Conservation (phyloP, 106 monocot genomes). For the Platanthera zijinensis region DNA sequence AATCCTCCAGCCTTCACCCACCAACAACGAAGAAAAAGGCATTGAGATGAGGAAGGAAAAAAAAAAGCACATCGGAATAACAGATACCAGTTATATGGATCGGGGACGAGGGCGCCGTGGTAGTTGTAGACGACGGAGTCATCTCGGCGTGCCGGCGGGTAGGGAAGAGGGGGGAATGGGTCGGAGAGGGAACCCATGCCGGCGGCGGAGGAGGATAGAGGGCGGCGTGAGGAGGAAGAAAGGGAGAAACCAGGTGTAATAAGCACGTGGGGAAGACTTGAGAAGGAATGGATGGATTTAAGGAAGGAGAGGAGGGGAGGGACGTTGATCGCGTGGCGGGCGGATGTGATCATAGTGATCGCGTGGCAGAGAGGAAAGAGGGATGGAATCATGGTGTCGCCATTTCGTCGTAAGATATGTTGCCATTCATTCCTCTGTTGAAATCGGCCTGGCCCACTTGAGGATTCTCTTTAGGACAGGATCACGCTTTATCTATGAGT, state of each 20-base stretch:
- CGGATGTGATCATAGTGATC: neutral
- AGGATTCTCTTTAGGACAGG: no score
- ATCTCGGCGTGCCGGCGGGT: constrained; percentile 79
- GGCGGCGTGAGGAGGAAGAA: neutral
- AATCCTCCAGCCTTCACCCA: constrained; percentile 74
- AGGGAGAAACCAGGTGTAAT: neutral
- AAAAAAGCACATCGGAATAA: neutral
- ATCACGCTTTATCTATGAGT: no score
- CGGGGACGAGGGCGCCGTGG: constrained; percentile 66
- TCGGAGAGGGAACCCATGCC: constrained; percentile 49
- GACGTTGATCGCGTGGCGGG: neutral
- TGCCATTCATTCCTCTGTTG: no score
- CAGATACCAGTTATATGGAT: constrained; percentile 82
- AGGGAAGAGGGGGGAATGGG: constrained; percentile 32
- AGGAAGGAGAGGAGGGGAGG: neutral
- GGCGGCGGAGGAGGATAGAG: neutral
- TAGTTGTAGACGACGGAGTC: constrained; percentile 69
- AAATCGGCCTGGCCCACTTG: no score
- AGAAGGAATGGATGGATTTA: neutral
- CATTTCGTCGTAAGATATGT: no score
- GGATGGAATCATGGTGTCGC: no score
- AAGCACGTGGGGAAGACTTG: neutral
- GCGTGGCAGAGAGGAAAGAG: no score
- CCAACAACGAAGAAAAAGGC: neutral
- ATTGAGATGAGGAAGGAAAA: neutral